phyloP scores from a whole-genome alignment of 2,329 filamentous ascomycete genomes.

The Penicillium digitatum region DNA sequence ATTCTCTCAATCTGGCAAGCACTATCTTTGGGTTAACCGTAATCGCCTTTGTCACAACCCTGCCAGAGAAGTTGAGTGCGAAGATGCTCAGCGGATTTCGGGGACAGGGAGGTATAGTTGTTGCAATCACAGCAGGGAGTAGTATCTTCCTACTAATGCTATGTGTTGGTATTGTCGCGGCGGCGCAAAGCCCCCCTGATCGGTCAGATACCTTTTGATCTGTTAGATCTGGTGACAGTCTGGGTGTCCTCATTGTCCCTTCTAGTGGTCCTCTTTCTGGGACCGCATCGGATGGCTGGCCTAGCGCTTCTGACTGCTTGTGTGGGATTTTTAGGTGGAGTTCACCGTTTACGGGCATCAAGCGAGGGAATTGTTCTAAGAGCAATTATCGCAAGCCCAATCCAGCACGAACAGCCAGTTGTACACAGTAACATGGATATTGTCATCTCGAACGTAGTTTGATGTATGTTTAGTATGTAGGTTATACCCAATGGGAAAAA shows the following conservation, averaged over 20 bases:
- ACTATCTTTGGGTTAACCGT: constrained; percentile 48
- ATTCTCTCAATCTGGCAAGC: constrained; percentile 43
- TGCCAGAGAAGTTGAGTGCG: constrained; percentile 53
- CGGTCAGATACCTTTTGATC: constrained; percentile 15
- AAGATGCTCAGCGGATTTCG: constrained; percentile 47
- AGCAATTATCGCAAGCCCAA: not conserved
- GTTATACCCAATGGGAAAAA: not conserved
- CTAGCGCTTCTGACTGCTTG: constrained; percentile 31
- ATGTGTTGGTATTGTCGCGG: constrained; percentile 40
- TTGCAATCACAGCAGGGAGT: constrained; percentile 52
- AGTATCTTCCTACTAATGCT: constrained; percentile 55
- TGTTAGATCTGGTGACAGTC: constrained; percentile 25
- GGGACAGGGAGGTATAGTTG: constrained; percentile 49
- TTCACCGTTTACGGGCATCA: constrained; percentile 22
- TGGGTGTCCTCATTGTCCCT: constrained; percentile 21
- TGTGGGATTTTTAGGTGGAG: constrained; percentile 35
- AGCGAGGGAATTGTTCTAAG: too few species aligned
- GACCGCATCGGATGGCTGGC: constrained; percentile 17
- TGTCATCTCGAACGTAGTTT: not conserved
- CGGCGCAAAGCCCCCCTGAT: constrained; percentile 5
- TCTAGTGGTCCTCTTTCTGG: constrained; percentile 15
- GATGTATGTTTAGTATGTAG: not conserved
- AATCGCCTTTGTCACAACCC: constrained; percentile 51
- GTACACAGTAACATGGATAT: not conserved
- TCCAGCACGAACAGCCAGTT: not conserved